phyloP scores from a whole-genome alignment of 1,284 basidiomycete genomes.

The Volvariella surrecta region DNA sequence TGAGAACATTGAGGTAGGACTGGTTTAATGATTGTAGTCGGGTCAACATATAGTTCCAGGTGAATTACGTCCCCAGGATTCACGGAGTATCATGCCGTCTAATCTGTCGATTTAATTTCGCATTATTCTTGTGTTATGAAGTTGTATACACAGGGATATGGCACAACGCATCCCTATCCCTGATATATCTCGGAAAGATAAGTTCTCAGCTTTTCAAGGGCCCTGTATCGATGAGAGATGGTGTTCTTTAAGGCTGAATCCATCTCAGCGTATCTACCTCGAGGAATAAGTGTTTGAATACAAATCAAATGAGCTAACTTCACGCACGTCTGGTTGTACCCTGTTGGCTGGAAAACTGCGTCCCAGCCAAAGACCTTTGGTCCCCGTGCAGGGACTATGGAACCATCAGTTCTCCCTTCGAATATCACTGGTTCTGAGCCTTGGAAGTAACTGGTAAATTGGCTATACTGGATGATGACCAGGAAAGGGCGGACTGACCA shows the following conservation, averaged over 20 bases:
- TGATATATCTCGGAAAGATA: conserved; percentile 35
- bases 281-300: conserved; percentile 7
- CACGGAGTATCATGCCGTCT: too few relatives aligned
- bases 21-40: too few relatives aligned
- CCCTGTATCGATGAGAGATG: conserved; percentile 86
- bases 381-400: conserved; percentile 83
- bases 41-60: too few relatives aligned
- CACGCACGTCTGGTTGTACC: conserved; percentile 70
- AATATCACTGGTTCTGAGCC: conserved; percentile 76
- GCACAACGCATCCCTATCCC: too few relatives aligned
- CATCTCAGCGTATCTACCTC: conserved; percentile 90
- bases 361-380: conserved; percentile 84
- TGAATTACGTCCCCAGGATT: too few relatives aligned
- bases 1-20: too few relatives aligned
- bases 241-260: conserved; percentile 75
- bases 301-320: neutral
- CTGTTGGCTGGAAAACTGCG: conserved; percentile 78
- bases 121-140: too few relatives aligned
- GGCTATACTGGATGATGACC: neutral
- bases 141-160: too few relatives aligned
- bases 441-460: conserved; percentile 10
- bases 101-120: too few relatives aligned
- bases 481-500: conserved; percentile 22
- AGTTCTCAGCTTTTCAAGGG: conserved; percentile 72
- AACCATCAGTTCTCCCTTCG: conserved; percentile 85